Evolutionary conservation across 225 moss, liverwort and hornwort species (phyloP).

Genomic region (Sphagnum tenellum): DNA sequence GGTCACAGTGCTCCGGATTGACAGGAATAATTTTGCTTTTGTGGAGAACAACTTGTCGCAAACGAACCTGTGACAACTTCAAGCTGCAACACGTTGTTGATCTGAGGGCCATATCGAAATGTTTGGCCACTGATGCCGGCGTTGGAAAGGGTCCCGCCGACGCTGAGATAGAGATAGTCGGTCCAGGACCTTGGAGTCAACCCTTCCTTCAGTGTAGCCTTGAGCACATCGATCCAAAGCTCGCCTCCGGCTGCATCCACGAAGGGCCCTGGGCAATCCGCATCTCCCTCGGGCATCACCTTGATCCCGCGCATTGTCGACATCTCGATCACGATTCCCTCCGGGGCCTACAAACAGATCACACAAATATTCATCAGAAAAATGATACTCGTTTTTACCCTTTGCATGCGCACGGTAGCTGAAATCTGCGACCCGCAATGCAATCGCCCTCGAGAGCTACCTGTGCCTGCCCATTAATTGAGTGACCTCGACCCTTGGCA

Average conservation of each 20-base stretch:
- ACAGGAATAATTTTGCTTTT: too few species aligned
- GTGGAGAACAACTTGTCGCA: too few species aligned
- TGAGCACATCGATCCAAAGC: constrained; percentile 40
- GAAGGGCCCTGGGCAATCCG: constrained; percentile 11
- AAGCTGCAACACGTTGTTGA: constrained; percentile 35
- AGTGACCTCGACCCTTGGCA: too few species aligned
- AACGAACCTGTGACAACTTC: constrained; percentile 26
- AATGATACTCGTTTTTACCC: too few species aligned
- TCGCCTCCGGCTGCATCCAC: constrained; percentile 32
- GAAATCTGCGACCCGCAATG: too few species aligned
- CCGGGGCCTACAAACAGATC: constrained; percentile 7
- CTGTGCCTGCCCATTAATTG: too few species aligned
- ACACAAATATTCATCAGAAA: too few species aligned
- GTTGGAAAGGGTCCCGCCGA: constrained; percentile 48
- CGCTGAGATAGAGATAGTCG: constrained; percentile 40
- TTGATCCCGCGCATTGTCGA: constrained; percentile 17
- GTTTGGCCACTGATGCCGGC: constrained; percentile 46
- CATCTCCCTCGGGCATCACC: constrained; percentile 8
- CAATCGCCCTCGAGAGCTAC: too few species aligned
- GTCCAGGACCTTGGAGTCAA: constrained; percentile 38
- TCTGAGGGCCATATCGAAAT: constrained; percentile 38
- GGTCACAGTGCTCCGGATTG: background rate
- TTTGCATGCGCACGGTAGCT: too few species aligned
- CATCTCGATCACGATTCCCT: constrained; percentile 39
- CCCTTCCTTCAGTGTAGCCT: constrained; percentile 22